A percentile compares a stretch with the other conserved stretches of the same genome.
These are phyloP conservation scores for Cladosporium velox DNA, from an alignment of 2,329 filamentous ascomycete species.

Conservation along the genomic window DNA sequence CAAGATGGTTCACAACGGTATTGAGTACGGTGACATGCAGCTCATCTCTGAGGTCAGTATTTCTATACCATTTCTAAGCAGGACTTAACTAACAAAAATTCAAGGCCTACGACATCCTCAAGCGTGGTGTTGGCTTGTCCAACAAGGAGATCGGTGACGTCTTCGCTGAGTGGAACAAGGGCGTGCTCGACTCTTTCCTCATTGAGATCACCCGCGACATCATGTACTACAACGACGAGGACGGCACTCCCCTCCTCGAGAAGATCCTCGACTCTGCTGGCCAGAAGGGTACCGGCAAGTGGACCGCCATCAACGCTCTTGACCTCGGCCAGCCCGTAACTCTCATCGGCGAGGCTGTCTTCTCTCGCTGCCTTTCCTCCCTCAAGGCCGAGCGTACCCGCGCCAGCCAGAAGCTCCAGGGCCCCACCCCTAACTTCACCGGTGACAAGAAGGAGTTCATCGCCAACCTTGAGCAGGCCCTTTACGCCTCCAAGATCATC, in stretches of 20 bases:
- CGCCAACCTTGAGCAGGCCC: slow-evolving; percentile 94
- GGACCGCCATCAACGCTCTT: slow-evolving; percentile 98
- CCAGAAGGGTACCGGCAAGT: slow-evolving; percentile 99
- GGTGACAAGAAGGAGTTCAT: slow-evolving; percentile 93
- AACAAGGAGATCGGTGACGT: slow-evolving; percentile 96
- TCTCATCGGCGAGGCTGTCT: slow-evolving; percentile 94
- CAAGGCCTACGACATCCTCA: slow-evolving; percentile 99
- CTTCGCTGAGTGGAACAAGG: slow-evolving; percentile 96
- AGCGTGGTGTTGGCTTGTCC: slow-evolving; percentile 86
- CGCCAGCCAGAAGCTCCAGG: slow-evolving; percentile 76
- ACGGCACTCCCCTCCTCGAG: slow-evolving; percentile 87
- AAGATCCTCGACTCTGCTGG: slow-evolving; percentile 99
- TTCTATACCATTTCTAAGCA: background rate
- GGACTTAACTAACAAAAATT: slow-evolving; percentile 23
- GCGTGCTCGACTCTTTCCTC: slow-evolving; percentile 97
- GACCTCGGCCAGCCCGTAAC: slow-evolving; percentile 99
- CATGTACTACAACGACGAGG: slow-evolving; percentile 97
- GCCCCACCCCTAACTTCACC: slow-evolving; percentile 76
- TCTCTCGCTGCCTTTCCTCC: slow-evolving; percentile 88
- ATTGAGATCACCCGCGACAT: slow-evolving; percentile 99
- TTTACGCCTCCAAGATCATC: slow-evolving; percentile 99
- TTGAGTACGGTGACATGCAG: slow-evolving; percentile 99
- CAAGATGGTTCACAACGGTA: slow-evolving; percentile 99
- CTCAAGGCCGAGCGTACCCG: slow-evolving; percentile 90
- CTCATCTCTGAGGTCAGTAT: slow-evolving; percentile 88